phyloP scores from a whole-genome alignment of 495 filamentous ascomycete genomes.

The Talaromyces trachyspermus region DNA sequence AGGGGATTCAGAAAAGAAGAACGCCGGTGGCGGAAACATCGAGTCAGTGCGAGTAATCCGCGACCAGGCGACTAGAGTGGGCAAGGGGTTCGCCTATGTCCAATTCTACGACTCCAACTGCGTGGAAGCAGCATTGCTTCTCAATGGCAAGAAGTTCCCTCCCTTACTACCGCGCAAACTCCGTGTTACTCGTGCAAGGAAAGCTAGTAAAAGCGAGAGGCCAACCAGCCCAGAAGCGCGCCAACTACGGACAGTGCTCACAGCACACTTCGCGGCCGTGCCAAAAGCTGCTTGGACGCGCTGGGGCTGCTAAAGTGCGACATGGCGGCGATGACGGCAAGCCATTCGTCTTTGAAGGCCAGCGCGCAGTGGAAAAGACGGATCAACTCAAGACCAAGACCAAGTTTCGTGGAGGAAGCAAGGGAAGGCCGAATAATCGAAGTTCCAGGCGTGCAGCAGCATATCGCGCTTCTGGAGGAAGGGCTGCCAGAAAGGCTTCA shows the following conservation, averaged over 20 bases:
- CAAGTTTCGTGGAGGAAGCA: constrained; percentile 49
- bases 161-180: constrained; percentile 84
- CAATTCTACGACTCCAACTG: constrained; percentile 86
- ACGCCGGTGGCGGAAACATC: constrained; percentile 57
- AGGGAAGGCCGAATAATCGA: constrained; percentile 43
- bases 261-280: constrained; percentile 70
- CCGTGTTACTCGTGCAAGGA: constrained; percentile 78
- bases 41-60: constrained; percentile 93
- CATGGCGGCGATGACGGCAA: constrained; percentile 36
- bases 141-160: constrained; percentile 85
- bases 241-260: constrained; percentile 56
- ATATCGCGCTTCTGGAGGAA: constrained; percentile 54
- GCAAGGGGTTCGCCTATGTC: constrained; percentile 97
- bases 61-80: constrained; percentile 81
- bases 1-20: constrained; percentile 38
- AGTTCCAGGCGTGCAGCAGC: constrained; percentile 55
- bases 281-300: constrained; percentile 75
- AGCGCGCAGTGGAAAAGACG: constrained; percentile 64
- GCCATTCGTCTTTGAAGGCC: constrained; percentile 81
- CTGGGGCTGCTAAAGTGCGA: constrained; percentile 62
- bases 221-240: constrained; percentile 27
- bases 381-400: constrained; percentile 52
- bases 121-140: constrained; percentile 80
- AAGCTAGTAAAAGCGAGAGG: constrained; percentile 59
- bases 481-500: constrained; percentile 10